A percentile compares a stretch with the other conserved stretches of the same genome.
Evolutionary conservation across 495 filamentous ascomycete genomes (phyloP).

Genomic region (Penicillium argentinense): DNA sequence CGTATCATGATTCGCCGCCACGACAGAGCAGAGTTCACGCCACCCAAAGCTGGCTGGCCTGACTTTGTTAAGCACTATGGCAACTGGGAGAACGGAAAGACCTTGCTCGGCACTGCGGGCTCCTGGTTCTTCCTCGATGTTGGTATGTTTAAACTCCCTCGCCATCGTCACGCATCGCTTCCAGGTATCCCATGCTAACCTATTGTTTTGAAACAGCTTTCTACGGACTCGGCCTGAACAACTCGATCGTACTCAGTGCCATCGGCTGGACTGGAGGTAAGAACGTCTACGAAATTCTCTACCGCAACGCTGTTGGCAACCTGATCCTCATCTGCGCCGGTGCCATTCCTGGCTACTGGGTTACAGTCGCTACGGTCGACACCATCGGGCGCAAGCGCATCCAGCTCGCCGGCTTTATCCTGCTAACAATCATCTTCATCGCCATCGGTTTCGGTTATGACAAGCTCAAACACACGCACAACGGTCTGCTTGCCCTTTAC

Average conservation of each 20-base stretch:
- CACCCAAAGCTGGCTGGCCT: constrained; percentile 62
- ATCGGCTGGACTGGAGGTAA: constrained; percentile 65
- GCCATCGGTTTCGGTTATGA: constrained; percentile 69
- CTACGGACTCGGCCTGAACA: constrained; percentile 79
- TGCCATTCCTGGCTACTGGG: constrained; percentile 77
- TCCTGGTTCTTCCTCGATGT: constrained; percentile 81
- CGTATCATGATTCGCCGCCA: constrained; percentile 51
- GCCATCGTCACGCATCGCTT: background rate
- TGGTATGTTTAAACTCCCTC: constrained; percentile 20
- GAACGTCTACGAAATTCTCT: constrained; percentile 62
- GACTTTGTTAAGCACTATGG: constrained; percentile 66
- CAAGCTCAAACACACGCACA: constrained; percentile 41
- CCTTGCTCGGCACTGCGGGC: constrained; percentile 73
- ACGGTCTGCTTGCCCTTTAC: constrained; percentile 68
- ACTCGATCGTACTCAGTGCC: constrained; percentile 61
- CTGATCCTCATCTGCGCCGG: constrained; percentile 73
- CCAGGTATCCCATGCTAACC: too few species aligned
- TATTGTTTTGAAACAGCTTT: constrained; percentile 56
- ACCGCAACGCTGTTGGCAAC: constrained; percentile 71
- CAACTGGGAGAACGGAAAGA: constrained; percentile 65
- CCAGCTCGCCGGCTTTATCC: constrained; percentile 71
- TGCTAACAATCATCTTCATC: constrained; percentile 75
- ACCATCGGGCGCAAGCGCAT: constrained; percentile 76
- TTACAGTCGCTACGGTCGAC: constrained; percentile 68
- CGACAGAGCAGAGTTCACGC: constrained; percentile 41